phyloP scores from a whole-genome alignment of 2,329 filamentous ascomycete species.

The Xylariaceae sp. region DNA sequence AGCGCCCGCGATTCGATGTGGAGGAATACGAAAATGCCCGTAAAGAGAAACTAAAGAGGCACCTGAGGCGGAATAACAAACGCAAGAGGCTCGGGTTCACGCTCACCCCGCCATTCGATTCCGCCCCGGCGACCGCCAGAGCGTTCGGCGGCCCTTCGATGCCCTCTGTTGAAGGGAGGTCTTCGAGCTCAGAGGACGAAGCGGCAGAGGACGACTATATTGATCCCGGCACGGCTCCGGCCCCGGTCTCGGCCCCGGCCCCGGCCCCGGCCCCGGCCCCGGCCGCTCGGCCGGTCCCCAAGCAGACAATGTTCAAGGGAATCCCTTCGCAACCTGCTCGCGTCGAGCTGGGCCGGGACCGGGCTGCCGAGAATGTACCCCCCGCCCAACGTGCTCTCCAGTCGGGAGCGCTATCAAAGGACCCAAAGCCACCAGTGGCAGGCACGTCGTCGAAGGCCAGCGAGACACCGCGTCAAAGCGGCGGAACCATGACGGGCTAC shows the following conservation, averaged over 20 bases:
- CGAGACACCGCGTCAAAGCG: conserved; percentile 3
- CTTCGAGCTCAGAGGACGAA: too few species aligned
- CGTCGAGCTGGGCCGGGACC: too few species aligned
- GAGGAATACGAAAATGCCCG: conserved; percentile 29
- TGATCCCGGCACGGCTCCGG: too few species aligned
- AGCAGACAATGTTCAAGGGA: too few species aligned
- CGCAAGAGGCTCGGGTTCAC: conserved; percentile 31
- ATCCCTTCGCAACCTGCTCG: too few species aligned
- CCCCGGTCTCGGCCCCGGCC: too few species aligned
- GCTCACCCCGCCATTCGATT: conserved; percentile 14
- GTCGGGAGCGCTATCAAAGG: too few species aligned
- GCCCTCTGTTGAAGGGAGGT: too few species aligned
- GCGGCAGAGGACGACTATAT: conserved; percentile 2
- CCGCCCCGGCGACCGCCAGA: conserved; percentile 4
- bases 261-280: too few species aligned
- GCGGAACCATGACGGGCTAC: conserved; percentile 23
- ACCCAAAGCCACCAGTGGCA: background rate
- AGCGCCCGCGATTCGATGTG: conserved; percentile 30
- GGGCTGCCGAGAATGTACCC: too few species aligned
- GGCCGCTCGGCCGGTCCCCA: too few species aligned
- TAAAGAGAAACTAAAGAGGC: conserved; percentile 27
- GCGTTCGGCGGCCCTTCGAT: background rate
- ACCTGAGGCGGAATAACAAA: conserved; percentile 36
- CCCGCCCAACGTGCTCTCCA: too few species aligned
- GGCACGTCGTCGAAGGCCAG: conserved; percentile 4